Evolutionary conservation across 768 basidiomycete species (phyloP).

Genomic region (Pulveroboletus sp.): DNA sequence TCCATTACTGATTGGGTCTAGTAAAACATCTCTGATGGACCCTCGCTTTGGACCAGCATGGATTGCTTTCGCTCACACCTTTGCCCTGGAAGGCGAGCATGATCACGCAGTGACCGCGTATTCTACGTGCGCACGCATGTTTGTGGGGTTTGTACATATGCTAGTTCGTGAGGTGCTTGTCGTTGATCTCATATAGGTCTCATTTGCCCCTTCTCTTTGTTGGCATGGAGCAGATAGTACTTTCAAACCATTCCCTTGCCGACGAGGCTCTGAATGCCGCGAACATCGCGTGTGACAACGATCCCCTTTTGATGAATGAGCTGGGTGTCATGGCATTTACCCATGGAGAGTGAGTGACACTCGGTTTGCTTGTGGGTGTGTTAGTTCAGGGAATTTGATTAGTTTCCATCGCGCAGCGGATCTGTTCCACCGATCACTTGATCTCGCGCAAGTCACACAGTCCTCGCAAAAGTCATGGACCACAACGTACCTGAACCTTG

Average conservation of each 20-base stretch:
- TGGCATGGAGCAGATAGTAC: conserved; percentile 95
- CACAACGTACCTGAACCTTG: conserved; percentile 88
- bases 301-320: conserved; percentile 90
- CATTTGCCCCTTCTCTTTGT: conserved; percentile 94
- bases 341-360: conserved; percentile 63
- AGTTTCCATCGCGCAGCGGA: conserved; percentile 72
- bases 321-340: conserved; percentile 90
- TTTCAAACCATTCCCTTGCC: conserved; percentile 77
- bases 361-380: neutral
- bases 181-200: conserved; percentile 55
- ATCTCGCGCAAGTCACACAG: conserved; percentile 81
- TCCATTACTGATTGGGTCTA: conserved; percentile 29
- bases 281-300: conserved; percentile 73
- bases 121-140: conserved; percentile 93
- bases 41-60: conserved; percentile 94
- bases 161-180: neutral
- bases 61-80: conserved; percentile 97
- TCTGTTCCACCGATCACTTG: conserved; percentile 71
- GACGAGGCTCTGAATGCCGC: conserved; percentile 87
- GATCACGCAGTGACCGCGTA: conserved; percentile 98
- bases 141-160: conserved; percentile 71
- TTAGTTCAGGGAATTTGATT: conserved; percentile 27
- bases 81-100: conserved; percentile 95
- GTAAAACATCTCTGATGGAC: conserved; percentile 96
- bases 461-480: conserved; percentile 83